Percentiles rank a stretch among this genome's conserved stretches.
phyloP scores from a whole-genome alignment of 768 basidiomycete species.

The Clathrus columnatus region DNA sequence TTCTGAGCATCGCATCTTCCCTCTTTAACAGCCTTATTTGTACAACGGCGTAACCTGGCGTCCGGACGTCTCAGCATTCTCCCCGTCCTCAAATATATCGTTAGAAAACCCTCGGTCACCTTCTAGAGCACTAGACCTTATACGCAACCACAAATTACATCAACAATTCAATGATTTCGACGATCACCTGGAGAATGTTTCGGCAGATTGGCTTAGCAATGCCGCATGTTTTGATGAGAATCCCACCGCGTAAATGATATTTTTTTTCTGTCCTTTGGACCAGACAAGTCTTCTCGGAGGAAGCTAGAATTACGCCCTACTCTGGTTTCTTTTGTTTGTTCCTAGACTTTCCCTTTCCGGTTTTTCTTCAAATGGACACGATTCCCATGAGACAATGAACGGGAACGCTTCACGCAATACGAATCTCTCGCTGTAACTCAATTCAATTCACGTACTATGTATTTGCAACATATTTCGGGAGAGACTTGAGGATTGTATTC shows the following conservation, averaged over 20 bases:
- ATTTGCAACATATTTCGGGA: too few relatives aligned
- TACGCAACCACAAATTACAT: slow-evolving; percentile 43
- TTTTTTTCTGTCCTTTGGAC: neutral
- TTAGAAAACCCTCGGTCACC: slow-evolving; percentile 40
- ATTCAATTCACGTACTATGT: too few relatives aligned
- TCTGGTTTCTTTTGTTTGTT: too few relatives aligned
- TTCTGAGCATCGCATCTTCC: too few relatives aligned
- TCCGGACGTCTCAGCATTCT: slow-evolving; percentile 38
- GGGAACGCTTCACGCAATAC: too few relatives aligned
- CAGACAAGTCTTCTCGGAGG: too few relatives aligned
- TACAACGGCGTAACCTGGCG: slow-evolving; percentile 38
- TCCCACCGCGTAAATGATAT: neutral
- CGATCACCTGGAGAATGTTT: slow-evolving; percentile 71
- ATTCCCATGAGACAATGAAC: too few relatives aligned
- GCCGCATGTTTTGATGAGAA: slow-evolving; percentile 15
- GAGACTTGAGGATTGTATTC: too few relatives aligned
- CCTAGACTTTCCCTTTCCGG: too few relatives aligned
- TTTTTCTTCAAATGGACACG: too few relatives aligned
- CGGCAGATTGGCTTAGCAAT: slow-evolving; percentile 41
- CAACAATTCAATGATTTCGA: slow-evolving; percentile 70
- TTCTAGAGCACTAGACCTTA: slow-evolving; percentile 36
- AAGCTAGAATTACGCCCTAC: too few relatives aligned
- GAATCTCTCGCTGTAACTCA: too few relatives aligned
- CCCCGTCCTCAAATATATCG: slow-evolving; percentile 36
- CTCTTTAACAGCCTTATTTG: slow-evolving; percentile 39